These are phyloP conservation scores for Chaetomium fimeti DNA, from an alignment of 495 filamentous ascomycete genomes.

Conservation along the genomic window DNA sequence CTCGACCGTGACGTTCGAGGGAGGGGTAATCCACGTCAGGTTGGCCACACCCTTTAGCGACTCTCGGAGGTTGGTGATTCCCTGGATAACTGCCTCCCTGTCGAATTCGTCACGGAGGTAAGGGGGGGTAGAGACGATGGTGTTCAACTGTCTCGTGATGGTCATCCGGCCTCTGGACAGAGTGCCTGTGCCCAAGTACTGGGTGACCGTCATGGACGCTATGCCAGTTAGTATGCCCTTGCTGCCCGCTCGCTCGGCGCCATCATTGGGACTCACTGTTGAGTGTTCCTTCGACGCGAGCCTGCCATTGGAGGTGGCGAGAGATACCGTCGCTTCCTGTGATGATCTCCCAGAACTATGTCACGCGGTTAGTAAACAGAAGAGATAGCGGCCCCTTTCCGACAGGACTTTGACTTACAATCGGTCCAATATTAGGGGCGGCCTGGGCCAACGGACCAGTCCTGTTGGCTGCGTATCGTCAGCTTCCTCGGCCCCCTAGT, in stretches of 20 bases:
- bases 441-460: slow-evolving; percentile 65
- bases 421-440: slow-evolving; percentile 62
- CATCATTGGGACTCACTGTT: slow-evolving; percentile 32
- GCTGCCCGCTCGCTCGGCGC: not conserved
- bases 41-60: slow-evolving; percentile 51
- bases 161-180: slow-evolving; percentile 58
- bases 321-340: slow-evolving; percentile 58
- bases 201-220: slow-evolving; percentile 59
- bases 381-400: not conserved
- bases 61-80: slow-evolving; percentile 57
- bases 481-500: slow-evolving; percentile 33
- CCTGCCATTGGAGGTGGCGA: slow-evolving; percentile 62
- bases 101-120: slow-evolving; percentile 53
- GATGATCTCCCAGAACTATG: slow-evolving; percentile 52
- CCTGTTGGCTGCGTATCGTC: slow-evolving; percentile 41
- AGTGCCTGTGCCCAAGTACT: slow-evolving; percentile 61
- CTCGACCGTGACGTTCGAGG: slow-evolving; percentile 49
- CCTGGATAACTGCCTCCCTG: slow-evolving; percentile 47
- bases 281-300: slow-evolving; percentile 54
- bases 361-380: slow-evolving; percentile 1
- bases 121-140: slow-evolving; percentile 50
- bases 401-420: slow-evolving; percentile 29
- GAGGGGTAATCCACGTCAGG: slow-evolving; percentile 55
- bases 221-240: slow-evolving; percentile 3
- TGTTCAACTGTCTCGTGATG: slow-evolving; percentile 56